Evolutionary conservation across 2,329 filamentous ascomycete species (phyloP), one percentile per base, ranked within the genome.

Genomic region (Fusarium paranaense): DNA sequence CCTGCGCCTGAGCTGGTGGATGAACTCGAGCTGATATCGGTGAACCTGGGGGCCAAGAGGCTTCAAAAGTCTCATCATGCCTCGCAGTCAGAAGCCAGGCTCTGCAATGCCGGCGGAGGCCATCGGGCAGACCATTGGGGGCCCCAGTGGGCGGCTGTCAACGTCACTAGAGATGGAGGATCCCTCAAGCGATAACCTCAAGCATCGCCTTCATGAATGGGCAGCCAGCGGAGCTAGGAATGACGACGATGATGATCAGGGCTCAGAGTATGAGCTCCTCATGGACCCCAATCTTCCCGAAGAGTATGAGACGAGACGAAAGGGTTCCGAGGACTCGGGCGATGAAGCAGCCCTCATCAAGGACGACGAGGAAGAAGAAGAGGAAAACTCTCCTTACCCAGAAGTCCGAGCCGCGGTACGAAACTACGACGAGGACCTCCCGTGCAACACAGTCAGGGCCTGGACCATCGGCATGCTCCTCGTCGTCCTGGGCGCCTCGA

Each of bases 381-480:
- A 78, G 33, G 84, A 85, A 73, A 79, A 83, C 78, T 93, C 91
- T 3, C 91, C 91, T 0, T 93, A 93, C 76, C 88, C 90, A 32
- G 91, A 93, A 80, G 90, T 92, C 58, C 86, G 89, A 56, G 90
- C 91, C 37, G 90, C 91, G 9, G 90, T 92, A 4, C 85, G 85
- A 62, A 92, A 92, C 78, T 90, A 89, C 74, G 91, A 93, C 78
- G 88, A 92, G 75, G 88, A 91, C 56, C 78, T 92, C 30, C 91
- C 91, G 1, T 91, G 90, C 82, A 92, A 91, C 79, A 93, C 91
- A 0, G 83, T 92, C 33, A 86, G 91, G 47, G 90, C 90, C 20
- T 93, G 91, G 91, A 85, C 85, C 2, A 91, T 93, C 69, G 91
- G 91, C 5, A 75, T 92, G 61, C 72, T 82, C 5, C 84, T 92